Percentiles rank a stretch among this genome's conserved stretches.
phyloP scores from a whole-genome alignment of 1,284 basidiomycete genomes.

The Heterobasidion parviporum region DNA sequence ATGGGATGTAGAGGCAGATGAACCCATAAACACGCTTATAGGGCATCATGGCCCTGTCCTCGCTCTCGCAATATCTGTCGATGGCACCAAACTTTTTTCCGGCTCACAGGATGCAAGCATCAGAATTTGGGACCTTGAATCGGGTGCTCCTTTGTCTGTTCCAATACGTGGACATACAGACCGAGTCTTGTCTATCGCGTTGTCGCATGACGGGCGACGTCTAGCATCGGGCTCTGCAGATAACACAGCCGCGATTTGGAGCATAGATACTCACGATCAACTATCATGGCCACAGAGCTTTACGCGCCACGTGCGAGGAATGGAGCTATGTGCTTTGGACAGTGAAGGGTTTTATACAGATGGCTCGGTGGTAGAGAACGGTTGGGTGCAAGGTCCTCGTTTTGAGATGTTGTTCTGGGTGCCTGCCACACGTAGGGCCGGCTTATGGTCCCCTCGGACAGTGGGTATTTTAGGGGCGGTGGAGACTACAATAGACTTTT shows the following conservation, averaged over 20 bases:
- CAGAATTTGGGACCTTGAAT: background rate
- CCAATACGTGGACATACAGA: background rate
- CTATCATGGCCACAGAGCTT: background rate
- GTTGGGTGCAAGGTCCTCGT: background rate
- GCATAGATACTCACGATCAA: background rate
- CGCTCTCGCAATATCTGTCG: background rate
- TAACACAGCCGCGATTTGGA: background rate
- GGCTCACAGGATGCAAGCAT: background rate
- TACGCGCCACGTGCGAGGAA: background rate
- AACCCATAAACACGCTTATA: background rate
- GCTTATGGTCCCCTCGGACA: background rate
- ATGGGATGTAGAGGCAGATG: background rate
- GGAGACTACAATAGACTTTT: background rate
- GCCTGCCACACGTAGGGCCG: background rate
- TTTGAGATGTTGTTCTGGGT: background rate
- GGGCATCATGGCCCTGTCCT: background rate
- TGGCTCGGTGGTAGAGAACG: background rate
- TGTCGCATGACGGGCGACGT: background rate
- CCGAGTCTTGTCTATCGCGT: background rate
- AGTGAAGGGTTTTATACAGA: background rate
- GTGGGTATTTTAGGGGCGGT: background rate
- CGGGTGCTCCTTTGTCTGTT: background rate
- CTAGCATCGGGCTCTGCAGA: background rate
- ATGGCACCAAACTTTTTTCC: background rate
- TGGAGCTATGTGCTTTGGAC: background rate